Evolutionary conservation across 495 filamentous ascomycete species (phyloP).

Genomic region (Cairneyella variabilis): DNA sequence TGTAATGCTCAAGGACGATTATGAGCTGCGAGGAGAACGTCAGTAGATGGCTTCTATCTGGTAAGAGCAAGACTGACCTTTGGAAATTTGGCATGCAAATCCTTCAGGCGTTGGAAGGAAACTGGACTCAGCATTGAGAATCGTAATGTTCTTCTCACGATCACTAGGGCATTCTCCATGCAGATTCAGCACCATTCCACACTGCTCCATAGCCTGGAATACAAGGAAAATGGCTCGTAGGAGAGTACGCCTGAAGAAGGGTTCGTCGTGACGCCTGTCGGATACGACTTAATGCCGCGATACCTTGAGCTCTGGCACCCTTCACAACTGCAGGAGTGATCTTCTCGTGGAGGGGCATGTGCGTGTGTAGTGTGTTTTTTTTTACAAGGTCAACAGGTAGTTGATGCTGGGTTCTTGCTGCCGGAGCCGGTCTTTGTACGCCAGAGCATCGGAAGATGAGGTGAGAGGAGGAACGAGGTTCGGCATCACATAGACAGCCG

Average conservation of each 20-base stretch:
- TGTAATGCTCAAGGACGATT: constrained; percentile 65
- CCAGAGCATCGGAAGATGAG: constrained; percentile 67
- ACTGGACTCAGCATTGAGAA: constrained; percentile 73
- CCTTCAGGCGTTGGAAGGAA: constrained; percentile 73
- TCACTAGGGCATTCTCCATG: constrained; percentile 53
- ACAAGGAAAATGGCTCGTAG: constrained; percentile 67
- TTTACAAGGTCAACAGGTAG: constrained; percentile 86
- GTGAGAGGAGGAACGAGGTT: constrained; percentile 64
- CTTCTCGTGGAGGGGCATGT: not conserved
- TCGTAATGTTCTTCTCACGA: constrained; percentile 61
- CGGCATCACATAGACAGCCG: constrained; percentile 66
- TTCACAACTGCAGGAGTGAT: constrained; percentile 77
- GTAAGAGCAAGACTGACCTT: constrained; percentile 26
- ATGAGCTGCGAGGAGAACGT: constrained; percentile 9
- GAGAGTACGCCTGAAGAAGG: constrained; percentile 76
- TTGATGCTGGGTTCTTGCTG: constrained; percentile 67
- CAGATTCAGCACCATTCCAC: constrained; percentile 53
- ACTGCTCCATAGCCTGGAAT: constrained; percentile 68
- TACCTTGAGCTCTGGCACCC: constrained; percentile 62
- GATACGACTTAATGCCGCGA: constrained; percentile 60
- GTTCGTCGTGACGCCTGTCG: constrained; percentile 77
- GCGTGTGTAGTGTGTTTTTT: no score
- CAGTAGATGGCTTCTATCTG: no score
- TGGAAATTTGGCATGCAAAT: constrained; percentile 72
- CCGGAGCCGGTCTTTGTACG: constrained; percentile 65